Base-by-base conservation (phyloP, 2,329 filamentous ascomycete species). In the Lecanosticta acicola region DNA sequence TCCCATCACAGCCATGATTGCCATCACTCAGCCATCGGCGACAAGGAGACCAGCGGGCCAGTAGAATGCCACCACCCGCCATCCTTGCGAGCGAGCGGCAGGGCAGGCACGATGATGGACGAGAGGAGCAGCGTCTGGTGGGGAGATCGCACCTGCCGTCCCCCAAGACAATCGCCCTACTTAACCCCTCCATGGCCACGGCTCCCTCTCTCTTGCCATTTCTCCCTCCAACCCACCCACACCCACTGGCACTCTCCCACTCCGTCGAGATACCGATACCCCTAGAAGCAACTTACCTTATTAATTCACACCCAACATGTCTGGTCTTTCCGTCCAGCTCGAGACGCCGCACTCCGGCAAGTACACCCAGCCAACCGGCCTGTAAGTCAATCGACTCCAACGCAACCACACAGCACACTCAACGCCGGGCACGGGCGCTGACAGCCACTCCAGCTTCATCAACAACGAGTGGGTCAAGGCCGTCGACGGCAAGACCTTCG, bases 391-490 rank as follows among this genome's bases (percentile, higher is more conserved):
- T 33, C 20, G 2, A 9, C 11, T 29, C 24, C 24, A 7, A 5
- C 24, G 24, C 24, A 7, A 7, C 14, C 16, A n/a, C 16, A 17
- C 10, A 16, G 13, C 19, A n/a, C n/a, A n/a, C n/a, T n/a, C n/a
- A n/a, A n/a, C n/a, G n/a, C n/a, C n/a, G n/a, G 24, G 24, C 24
- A 29, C 5, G 5, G 24, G 7, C 24, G 3, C 7, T 33, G 29
- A 46, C 43, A 24, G 11, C 9, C 5, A 5, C 4, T 16, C 8
- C 61, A 87, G 84, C 51, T 93, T 87, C 78, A 93, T 94, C 79
- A 90, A 93, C 79, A 90, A 91, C 70, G 85, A 96, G 71, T 96
- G 84, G 73, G 80, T 94, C 55, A 81, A 85, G 69, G 77, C 81
- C 66, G 82, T 85, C 54, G 87, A 94, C 60, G 89, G 89, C 73